phyloP scores from a whole-genome alignment of 2,329 filamentous ascomycete species.

The Knufia fluminis region DNA sequence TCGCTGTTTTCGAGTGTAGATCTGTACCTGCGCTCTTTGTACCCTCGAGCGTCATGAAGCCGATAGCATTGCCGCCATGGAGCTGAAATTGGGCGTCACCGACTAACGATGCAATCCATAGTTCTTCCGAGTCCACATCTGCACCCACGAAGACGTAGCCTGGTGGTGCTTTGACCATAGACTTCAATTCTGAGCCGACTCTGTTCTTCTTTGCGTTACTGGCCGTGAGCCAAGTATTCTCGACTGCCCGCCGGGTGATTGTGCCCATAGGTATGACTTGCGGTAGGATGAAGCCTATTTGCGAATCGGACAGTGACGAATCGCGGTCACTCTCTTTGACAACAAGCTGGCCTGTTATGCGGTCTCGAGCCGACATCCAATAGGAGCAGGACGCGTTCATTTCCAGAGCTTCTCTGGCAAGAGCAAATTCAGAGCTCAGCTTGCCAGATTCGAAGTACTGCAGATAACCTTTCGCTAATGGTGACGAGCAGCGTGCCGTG shows the following conservation, averaged over 20 bases:
- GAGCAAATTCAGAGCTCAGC: slow-evolving; percentile 74
- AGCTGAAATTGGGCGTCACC: slow-evolving; percentile 91
- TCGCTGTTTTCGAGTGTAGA: slow-evolving; percentile 84
- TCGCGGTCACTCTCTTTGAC: slow-evolving; percentile 63
- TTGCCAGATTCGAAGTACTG: slow-evolving; percentile 84
- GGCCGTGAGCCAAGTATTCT: slow-evolving; percentile 97
- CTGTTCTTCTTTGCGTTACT: slow-evolving; percentile 95
- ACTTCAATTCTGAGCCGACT: slow-evolving; percentile 92
- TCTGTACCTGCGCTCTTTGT: slow-evolving; percentile 91
- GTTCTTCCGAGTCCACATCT: slow-evolving; percentile 92
- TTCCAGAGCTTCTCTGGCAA: slow-evolving; percentile 88
- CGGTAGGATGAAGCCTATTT: slow-evolving; percentile 78
- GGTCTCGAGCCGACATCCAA: slow-evolving; percentile 91
- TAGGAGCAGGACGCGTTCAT: slow-evolving; percentile 99
- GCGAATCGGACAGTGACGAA: slow-evolving; percentile 21
- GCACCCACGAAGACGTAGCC: slow-evolving; percentile 93
- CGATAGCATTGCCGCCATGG: slow-evolving; percentile 92
- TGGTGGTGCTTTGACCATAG: slow-evolving; percentile 85
- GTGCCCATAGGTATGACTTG: slow-evolving; percentile 98
- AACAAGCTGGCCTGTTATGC: slow-evolving; percentile 92
- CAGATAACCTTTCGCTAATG: slow-evolving; percentile 84
- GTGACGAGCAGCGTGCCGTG: slow-evolving; percentile 70
- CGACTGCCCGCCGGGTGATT: slow-evolving; percentile 84
- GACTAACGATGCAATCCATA: slow-evolving; percentile 95
- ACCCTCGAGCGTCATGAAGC: slow-evolving; percentile 97